A percentile compares a stretch with the other conserved stretches of the same genome.
Evolutionary conservation across 2,329 filamentous ascomycete species (phyloP).

Genomic region (Acephala macrosclerotiorum): DNA sequence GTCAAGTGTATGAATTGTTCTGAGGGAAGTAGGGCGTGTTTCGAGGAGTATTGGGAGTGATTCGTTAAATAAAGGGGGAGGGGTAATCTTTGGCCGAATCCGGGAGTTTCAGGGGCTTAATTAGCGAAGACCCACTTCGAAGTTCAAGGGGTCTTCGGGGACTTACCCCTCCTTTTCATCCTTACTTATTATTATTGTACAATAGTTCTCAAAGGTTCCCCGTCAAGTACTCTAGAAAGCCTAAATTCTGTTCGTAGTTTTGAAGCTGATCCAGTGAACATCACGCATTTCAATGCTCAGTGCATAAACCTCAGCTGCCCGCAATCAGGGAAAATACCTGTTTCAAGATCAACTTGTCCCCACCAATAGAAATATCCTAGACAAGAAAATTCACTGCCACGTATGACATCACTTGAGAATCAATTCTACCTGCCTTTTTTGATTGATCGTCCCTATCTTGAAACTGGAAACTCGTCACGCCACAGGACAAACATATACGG

Average conservation of each 20-base stretch:
- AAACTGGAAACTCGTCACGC: background rate
- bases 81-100: background rate
- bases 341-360: background rate
- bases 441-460: background rate
- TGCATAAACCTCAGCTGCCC: background rate
- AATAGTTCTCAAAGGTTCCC: no score
- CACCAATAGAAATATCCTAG: background rate
- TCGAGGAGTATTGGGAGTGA: background rate
- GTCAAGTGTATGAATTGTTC: slow-evolving; percentile 9
- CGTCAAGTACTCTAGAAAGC: no score
- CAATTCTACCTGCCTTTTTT: background rate
- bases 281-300: no score
- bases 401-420: background rate
- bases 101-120: background rate
- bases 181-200: no score
- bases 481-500: background rate
- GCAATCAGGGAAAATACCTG: background rate
- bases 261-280: no score
- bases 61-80: background rate
- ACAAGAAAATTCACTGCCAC: background rate
- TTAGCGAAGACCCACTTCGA: background rate
- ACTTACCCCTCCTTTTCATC: no score
- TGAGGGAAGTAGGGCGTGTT: background rate
- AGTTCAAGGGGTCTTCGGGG: no score
- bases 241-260: no score